Percentiles rank a stretch among this genome's conserved stretches.
Evolutionary conservation across 192 early-diverging fungal species (phyloP).

Genomic region (Coemansia sp.): DNA sequence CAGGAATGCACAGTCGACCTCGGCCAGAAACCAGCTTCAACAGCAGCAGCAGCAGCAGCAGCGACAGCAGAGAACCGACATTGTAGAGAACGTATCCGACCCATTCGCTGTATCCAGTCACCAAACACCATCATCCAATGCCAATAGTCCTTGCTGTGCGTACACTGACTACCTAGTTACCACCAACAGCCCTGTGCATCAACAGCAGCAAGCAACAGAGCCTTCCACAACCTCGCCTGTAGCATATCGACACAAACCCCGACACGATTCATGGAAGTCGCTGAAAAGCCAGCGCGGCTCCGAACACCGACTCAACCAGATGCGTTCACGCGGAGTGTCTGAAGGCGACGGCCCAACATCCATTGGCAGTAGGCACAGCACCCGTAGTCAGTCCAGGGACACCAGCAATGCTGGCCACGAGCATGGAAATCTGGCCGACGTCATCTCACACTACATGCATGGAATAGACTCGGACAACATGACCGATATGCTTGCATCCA

Average conservation of each 20-base stretch:
- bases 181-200: not conserved
- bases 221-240: no score
- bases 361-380: constrained; percentile 12
- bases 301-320: not conserved
- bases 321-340: constrained; percentile 1
- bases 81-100: not conserved
- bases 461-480: constrained; percentile 30
- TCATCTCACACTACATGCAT: constrained; percentile 47
- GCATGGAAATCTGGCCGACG: constrained; percentile 19
- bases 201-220: no score
- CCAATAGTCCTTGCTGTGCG: not conserved
- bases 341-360: constrained; percentile 6
- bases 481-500: constrained; percentile 31
- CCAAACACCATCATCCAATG: not conserved
- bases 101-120: not conserved
- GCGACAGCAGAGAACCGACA: not conserved
- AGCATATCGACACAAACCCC: no score
- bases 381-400: not conserved
- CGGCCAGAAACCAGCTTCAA: constrained; percentile 5
- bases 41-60: constrained; percentile 8
- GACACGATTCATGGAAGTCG: no score
- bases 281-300: not conserved
- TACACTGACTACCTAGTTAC: not conserved
- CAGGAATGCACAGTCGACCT: constrained; percentile 8
- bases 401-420: not conserved